phyloP scores from a whole-genome alignment of 805 yeast genomes.

The Yamadazyma phyllophila region DNA sequence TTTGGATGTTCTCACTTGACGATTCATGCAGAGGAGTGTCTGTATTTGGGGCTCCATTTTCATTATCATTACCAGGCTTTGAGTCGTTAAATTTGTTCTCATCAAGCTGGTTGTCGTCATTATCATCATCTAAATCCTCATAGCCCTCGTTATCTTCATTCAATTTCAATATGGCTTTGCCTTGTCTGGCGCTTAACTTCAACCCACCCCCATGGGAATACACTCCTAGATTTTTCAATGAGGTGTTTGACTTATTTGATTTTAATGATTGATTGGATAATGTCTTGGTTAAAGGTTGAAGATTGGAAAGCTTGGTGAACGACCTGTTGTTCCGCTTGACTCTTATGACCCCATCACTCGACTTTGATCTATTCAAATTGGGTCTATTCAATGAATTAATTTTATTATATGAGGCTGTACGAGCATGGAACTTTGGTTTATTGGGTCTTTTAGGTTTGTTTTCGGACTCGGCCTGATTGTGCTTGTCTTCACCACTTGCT shows the following conservation, averaged over 20 bases:
- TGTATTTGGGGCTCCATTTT: neutral
- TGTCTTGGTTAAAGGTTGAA: conserved; percentile 39
- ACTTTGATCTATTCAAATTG: conserved; percentile 35
- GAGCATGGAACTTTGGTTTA: conserved; percentile 15
- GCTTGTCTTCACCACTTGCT: neutral
- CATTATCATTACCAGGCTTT: neutral
- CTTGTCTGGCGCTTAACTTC: conserved; percentile 36
- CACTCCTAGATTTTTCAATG: conserved; percentile 29
- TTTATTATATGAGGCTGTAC: conserved; percentile 31
- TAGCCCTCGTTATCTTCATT: conserved; percentile 41
- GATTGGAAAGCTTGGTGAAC: conserved; percentile 30
- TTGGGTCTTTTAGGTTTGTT: neutral
- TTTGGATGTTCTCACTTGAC: no score
- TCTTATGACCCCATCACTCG: conserved; percentile 38
- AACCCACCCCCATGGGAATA: conserved; percentile 23
- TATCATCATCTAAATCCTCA: conserved; percentile 31
- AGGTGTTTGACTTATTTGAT: conserved; percentile 31
- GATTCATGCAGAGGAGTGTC: neutral
- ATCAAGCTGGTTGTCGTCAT: neutral
- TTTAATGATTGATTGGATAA: conserved; percentile 28
- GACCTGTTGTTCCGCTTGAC: conserved; percentile 34
- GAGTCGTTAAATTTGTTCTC: no score
- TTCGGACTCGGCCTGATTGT: neutral
- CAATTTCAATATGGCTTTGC: conserved; percentile 37
- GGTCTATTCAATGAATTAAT: conserved; percentile 22